Conservation (phyloP, 1,284 basidiomycete genomes). For the Heterobasidion parviporum region DNA sequence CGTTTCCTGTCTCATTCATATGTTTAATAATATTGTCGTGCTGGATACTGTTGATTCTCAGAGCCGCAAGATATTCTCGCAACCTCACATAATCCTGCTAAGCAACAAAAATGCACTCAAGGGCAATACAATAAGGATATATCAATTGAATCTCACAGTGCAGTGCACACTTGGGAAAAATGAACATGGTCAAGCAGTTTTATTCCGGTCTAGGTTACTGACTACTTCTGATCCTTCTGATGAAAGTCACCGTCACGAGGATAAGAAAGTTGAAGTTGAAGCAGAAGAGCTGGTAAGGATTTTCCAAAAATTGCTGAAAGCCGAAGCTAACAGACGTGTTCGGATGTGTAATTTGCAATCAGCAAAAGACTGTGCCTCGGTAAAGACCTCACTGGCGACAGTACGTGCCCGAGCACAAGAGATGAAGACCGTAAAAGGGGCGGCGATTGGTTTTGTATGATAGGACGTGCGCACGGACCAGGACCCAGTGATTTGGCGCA, state of each 20-base stretch:
- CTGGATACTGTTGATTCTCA: too few species aligned
- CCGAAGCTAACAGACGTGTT: conserved; percentile 72
- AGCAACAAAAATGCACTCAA: too few species aligned
- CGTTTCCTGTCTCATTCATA: too few species aligned
- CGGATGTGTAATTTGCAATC: conserved; percentile 90
- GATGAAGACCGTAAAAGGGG: conserved; percentile 26
- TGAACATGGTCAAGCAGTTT: too few species aligned
- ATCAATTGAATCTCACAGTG: too few species aligned
- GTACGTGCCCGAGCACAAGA: conserved; percentile 91
- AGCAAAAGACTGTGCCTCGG: conserved; percentile 90
- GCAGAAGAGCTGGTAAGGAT: conserved; percentile 3
- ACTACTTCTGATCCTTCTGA: background rate
- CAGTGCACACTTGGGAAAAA: too few species aligned
- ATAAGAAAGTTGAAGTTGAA: background rate
- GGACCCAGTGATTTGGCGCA: background rate
- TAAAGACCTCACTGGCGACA: conserved; percentile 87
- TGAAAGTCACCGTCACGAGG: conserved; percentile 5
- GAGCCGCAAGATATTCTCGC: too few species aligned
- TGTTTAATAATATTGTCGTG: too few species aligned
- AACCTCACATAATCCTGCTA: too few species aligned
- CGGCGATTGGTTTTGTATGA: background rate
- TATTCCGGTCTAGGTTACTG: too few species aligned
- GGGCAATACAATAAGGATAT: too few species aligned
- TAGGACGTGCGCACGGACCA: conserved; percentile 3
- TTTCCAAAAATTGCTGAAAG: conserved; percentile 77